Evolutionary conservation across 352 stramenopile genomes (phyloP), one percentile per base, ranked within the genome.

Genomic region (Albugo laibachii): DNA sequence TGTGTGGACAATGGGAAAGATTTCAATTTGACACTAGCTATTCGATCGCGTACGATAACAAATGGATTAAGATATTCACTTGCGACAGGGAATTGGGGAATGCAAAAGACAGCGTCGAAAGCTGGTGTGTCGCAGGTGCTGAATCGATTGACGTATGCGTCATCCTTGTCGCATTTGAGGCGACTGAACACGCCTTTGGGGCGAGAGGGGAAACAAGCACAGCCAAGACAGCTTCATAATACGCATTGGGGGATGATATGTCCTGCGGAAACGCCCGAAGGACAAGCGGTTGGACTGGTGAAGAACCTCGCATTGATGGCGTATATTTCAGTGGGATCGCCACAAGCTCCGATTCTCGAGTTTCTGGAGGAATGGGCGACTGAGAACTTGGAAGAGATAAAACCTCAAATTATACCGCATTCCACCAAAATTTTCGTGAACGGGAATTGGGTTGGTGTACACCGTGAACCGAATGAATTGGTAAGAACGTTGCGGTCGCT

Each of bases 171-270:
- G 27, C 94, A 99, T 62, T 83, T 99, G 59, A 82, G 95, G 74
- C 92, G 96, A 47, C 79, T 97, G 53, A 99, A 99, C 70, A 99
- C 95, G 31, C 95, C 95, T 11, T 72, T 99, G n/a, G 95, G 93
- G 3, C 80, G 93, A 54, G 96, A 97, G 62, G 95, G 95, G 56
- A 99, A 99, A 61, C 92, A 98, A 46, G 94, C 95, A 13, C 97
- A 99, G 65, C 96, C 96, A 47, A 92, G 96, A 59, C 93, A 99
- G 68, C 69, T 99, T 21, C 96, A 99, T 73, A 99, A 98, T 65
- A 99, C 95, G 48, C 96, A 99, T 66, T 99, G 95, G 95, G 96
- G 96, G 38, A 99, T 99, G 92, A 97, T 99, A 36, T 99, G 96
- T 77, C 80, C 77, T 0, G 89, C 87, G 31, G 91, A 98, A 60